Evolutionary conservation across 805 yeast genomes (phyloP).

Genomic region (Ogataea methylovora): DNA sequence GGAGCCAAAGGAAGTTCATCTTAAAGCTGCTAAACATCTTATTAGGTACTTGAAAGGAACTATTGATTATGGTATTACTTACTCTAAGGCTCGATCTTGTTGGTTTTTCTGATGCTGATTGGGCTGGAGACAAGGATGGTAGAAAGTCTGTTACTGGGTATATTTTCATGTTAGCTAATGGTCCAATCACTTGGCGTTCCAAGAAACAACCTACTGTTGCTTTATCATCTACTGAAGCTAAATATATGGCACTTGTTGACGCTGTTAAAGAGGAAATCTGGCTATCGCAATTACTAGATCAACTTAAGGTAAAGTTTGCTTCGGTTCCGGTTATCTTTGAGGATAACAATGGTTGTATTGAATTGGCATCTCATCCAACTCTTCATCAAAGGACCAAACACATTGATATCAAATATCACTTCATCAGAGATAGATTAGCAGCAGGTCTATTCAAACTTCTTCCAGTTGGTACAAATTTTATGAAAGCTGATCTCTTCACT

Average conservation of each 20-base stretch:
- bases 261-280: constrained; percentile 6
- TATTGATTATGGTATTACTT: not conserved
- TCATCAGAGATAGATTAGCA: constrained; percentile 2
- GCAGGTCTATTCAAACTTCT: not conserved
- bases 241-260: constrained; percentile 7
- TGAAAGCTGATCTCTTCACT: constrained; percentile 3
- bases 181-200: constrained; percentile 11
- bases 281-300: constrained; percentile 6
- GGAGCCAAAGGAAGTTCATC: constrained; percentile 2
- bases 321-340: not conserved
- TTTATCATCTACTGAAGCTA: constrained; percentile 10
- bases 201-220: constrained; percentile 11
- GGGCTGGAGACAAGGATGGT: constrained; percentile 5
- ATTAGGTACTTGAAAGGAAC: constrained; percentile 10
- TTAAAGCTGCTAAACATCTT: constrained; percentile 5
- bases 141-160: constrained; percentile 7
- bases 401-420: constrained; percentile 5
- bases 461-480: constrained; percentile 1
- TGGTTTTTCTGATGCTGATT: constrained; percentile 11
- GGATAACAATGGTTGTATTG: not conserved
- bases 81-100: not conserved
- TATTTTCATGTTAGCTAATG: constrained; percentile 3
- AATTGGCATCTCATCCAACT: constrained; percentile 3
- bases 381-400: constrained; percentile 6
- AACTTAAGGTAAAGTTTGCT: too few relatives aligned